A percentile compares a stretch with the other conserved stretches of the same genome.
Evolutionary conservation across 1,284 basidiomycete genomes (phyloP).

Genomic region (Kwoniella shivajii): DNA sequence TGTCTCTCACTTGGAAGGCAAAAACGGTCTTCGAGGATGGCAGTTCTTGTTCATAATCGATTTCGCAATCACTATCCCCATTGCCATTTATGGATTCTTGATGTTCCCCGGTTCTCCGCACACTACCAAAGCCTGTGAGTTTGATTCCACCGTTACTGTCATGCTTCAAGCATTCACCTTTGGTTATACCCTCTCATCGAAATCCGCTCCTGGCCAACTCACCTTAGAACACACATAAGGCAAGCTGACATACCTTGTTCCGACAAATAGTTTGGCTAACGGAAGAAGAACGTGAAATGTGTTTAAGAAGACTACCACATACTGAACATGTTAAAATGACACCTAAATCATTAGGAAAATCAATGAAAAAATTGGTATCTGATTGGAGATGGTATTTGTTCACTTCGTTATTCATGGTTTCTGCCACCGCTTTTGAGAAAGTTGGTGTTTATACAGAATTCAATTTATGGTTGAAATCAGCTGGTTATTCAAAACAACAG

Average conservation of each 20-base stretch:
- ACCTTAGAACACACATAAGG: too few relatives aligned
- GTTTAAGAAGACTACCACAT: constrained; percentile 29
- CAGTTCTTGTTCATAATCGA: constrained; percentile 48
- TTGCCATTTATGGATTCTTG: constrained; percentile 45
- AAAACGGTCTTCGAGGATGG: constrained; percentile 34
- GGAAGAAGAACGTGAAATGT: constrained; percentile 39
- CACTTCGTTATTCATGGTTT: constrained; percentile 38
- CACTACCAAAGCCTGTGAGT: constrained; percentile 39
- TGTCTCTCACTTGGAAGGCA: constrained; percentile 34
- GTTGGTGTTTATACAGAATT: constrained; percentile 44
- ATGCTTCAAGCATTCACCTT: background rate
- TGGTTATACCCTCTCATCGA: background rate
- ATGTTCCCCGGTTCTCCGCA: constrained; percentile 49
- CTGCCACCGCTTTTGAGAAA: constrained; percentile 39
- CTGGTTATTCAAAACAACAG: constrained; percentile 18
- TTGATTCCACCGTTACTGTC: background rate
- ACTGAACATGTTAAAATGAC: constrained; percentile 36
- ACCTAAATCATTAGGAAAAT: constrained; percentile 22
- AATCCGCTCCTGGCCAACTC: background rate
- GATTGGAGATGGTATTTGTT: constrained; percentile 45
- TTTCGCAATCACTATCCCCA: constrained; percentile 40
- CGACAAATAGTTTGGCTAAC: constrained; percentile 35
- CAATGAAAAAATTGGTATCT: constrained; percentile 20
- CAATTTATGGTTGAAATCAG: constrained; percentile 38
- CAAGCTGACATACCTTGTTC: background rate